Evolutionary conservation across 129 eudicot genomes (phyloP), one percentile per base, ranked within the genome.

Genomic region (Flaveria ramosissima): DNA sequence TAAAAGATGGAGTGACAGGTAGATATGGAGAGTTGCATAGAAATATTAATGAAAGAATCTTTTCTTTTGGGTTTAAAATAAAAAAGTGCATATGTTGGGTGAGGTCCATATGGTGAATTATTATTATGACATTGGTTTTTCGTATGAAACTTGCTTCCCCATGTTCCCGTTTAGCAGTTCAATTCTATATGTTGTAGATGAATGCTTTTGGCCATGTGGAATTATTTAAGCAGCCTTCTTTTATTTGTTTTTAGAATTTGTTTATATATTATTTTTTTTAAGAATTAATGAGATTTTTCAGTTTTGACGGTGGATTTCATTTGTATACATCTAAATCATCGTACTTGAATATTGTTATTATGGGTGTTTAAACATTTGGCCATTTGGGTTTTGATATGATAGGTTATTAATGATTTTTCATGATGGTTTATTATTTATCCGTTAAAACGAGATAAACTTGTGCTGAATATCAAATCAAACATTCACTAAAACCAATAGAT

Each of bases 161-260:
- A 72, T 80, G 83, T 80, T 80, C 83, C 77, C 43, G 43, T 80
- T 23, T 24, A 79, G 53, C 68, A 66, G 65, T 73, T 72, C 43
- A 64, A 43, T 39, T 57, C 57, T 65, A 23, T 68, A 56, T 42
- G 48, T 53, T 42, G 53, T 13, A 67, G 80, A 77, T 21, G 14
- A 63, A 50, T 32, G 68, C 66, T 72, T 72, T 43, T 65, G 39
- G 73, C 63, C 76, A 47, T 71, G 71, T 71, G 26, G 64, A 55
- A 47, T 43, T 32, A 20, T 63, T 51, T 52, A 11, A 39, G 55
- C 61, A 39, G 62, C 19, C 61, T 74, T 60, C 7, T 16, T 30
- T 63, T 27, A 16, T 30, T 30, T 27, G 6, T 7, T 30, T 60
- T 36, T 36, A 36, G 41, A 36, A 20, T 61, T 61, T 12, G 13